Percentiles rank a stretch among this genome's conserved stretches.
Conservation (phyloP, 495 filamentous ascomycete genomes). For the Podospora sp. region DNA sequence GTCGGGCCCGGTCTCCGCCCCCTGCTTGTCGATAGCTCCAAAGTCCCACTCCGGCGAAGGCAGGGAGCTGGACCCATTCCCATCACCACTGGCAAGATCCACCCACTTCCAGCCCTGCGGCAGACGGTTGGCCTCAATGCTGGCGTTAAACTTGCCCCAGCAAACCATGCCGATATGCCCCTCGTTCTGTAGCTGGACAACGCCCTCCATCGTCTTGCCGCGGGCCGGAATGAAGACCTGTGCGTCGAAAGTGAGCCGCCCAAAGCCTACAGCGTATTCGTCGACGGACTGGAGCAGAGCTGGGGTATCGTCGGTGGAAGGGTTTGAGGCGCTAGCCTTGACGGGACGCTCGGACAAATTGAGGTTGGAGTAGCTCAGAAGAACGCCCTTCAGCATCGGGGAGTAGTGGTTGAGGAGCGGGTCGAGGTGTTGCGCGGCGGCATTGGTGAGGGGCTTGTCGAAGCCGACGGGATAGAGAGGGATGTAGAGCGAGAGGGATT, state of each 20-base stretch:
- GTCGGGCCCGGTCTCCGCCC: conserved; percentile 32
- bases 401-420: conserved; percentile 52
- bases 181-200: conserved; percentile 50
- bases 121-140: conserved; percentile 49
- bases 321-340: conserved; percentile 34
- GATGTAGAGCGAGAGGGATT: conserved; percentile 51
- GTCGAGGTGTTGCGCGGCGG: conserved; percentile 48
- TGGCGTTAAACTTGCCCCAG: conserved; percentile 54
- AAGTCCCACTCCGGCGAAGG: conserved; percentile 5
- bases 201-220: conserved; percentile 53
- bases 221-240: conserved; percentile 49
- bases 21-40: conserved; percentile 24
- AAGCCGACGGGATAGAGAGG: conserved; percentile 50
- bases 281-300: conserved; percentile 44
- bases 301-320: conserved; percentile 43
- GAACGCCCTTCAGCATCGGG: conserved; percentile 46
- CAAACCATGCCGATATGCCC: conserved; percentile 54
- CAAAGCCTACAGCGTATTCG: conserved; percentile 51
- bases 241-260: conserved; percentile 51
- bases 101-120: conserved; percentile 52
- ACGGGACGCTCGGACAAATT: conserved; percentile 47
- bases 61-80: conserved; percentile 14
- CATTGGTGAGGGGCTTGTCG: conserved; percentile 47
- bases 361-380: conserved; percentile 50
- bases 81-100: conserved; percentile 37